Percentiles rank a stretch among this genome's conserved stretches.
Conservation (phyloP, 2,329 filamentous ascomycete species). For the Colletotrichum agaves region DNA sequence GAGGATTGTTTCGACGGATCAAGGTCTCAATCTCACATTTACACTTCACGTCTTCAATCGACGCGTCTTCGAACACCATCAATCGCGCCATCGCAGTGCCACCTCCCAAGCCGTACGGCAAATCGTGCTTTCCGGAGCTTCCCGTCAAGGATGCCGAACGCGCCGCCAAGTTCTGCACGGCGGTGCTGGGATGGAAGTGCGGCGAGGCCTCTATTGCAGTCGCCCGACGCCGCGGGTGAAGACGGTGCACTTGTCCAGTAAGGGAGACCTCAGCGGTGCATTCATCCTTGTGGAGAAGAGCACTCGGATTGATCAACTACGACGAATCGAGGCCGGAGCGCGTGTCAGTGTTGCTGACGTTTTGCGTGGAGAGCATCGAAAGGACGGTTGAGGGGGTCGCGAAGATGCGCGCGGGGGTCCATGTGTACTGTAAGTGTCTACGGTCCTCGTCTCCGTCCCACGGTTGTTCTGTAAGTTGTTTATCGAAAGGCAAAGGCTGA, state of each 20-base stretch:
- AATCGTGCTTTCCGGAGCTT: conserved; percentile 53
- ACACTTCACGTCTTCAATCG: not conserved
- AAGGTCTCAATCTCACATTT: too few relatives aligned
- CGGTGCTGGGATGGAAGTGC: conserved; percentile 49
- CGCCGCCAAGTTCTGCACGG: conserved; percentile 51
- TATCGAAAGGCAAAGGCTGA: not conserved
- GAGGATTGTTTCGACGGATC: too few relatives aligned
- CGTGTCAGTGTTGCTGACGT: conserved; percentile 47
- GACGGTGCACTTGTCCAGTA: conserved; percentile 49
- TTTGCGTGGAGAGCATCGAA: conserved; percentile 47
- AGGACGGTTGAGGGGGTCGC: conserved; percentile 45
- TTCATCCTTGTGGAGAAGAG: conserved; percentile 48
- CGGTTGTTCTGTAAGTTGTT: too few relatives aligned
- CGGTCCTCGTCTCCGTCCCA: not conserved
- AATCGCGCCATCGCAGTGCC: not conserved
- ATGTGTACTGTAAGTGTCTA: conserved; percentile 50
- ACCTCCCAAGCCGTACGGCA: conserved; percentile 40
- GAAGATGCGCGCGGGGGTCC: conserved; percentile 47
- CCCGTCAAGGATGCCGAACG: conserved; percentile 49
- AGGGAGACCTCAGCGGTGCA: conserved; percentile 48
- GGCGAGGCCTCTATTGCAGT: conserved; percentile 39
- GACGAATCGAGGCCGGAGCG: conserved; percentile 41
- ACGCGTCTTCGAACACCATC: not conserved
- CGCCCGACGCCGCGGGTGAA: conserved; percentile 42
- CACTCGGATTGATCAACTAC: conserved; percentile 44